A percentile compares a stretch with the other conserved stretches of the same genome.
These are phyloP conservation scores for Penicillium hordei DNA, from an alignment of 2,329 filamentous ascomycete species.

Conservation along the genomic window DNA sequence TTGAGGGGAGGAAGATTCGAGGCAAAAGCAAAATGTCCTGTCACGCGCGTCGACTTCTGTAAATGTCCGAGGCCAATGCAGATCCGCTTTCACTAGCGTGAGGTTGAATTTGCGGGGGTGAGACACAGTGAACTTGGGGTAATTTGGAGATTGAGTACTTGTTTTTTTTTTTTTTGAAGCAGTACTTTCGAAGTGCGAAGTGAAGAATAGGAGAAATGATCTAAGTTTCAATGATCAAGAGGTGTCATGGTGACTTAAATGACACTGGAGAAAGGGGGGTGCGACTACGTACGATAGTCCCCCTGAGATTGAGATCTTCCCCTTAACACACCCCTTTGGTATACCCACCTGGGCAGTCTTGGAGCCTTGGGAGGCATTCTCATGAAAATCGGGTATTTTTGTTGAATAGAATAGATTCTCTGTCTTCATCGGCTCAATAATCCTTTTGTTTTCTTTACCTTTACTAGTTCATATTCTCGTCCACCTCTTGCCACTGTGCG, in stretches of 20 bases:
- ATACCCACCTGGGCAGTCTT: neutral
- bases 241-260: neutral
- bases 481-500: slow-evolving; percentile 26
- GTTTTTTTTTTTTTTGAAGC: neutral
- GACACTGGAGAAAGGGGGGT: neutral
- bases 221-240: neutral
- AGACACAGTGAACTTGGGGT: neutral
- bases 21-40: neutral
- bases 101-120: slow-evolving; percentile 1
- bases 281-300: neutral
- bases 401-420: neutral
- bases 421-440: neutral
- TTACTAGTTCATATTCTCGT: neutral
- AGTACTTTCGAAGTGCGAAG: neutral
- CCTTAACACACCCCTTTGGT: neutral
- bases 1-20: neutral
- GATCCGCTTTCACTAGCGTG: slow-evolving; percentile 1
- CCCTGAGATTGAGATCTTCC: slow-evolving; percentile 7
- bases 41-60: neutral
- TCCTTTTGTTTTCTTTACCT: neutral
- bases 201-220: neutral
- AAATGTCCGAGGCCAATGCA: neutral
- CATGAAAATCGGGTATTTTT: neutral
- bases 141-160: neutral
- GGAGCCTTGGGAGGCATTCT: neutral